Evolutionary conservation across 2,329 filamentous ascomycete genomes (phyloP), one percentile per base, ranked within the genome.

Genomic region (Fusarium pseudonygamai): DNA sequence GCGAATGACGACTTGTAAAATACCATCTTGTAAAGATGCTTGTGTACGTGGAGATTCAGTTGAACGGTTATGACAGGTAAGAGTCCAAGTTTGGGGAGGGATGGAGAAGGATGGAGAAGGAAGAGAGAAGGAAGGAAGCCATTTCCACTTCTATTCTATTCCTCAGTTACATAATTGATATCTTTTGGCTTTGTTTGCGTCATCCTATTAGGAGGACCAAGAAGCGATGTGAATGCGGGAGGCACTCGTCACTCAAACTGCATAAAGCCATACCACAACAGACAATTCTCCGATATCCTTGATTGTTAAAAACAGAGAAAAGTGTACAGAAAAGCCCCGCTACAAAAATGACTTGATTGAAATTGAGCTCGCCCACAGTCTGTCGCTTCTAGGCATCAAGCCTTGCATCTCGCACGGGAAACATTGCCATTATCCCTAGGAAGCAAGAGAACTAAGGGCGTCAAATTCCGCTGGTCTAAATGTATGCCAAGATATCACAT

Each of bases 241-340:
- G n/a, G 49, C 32, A 26, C 4, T 20, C 1, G 8, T 36, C 7
- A 15, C 49, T 36, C n/a, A 52, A 26, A 20, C n/a, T 26, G n/a
- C 13, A 22, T 36, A 5, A 2, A 13, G 13, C 18, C 13, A 20
- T 26, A 13, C 1, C 2, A 26, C n/a, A 26, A 8, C 13, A 26
- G 20, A 52, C 13, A 52, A 26, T 37, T 37, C 18, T 37, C 32
- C 1, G 32, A 26, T 22, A 26, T 26, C 0, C 9, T 15, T 52
- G 16, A 26, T 34, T 15, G 11, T 9, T n/a, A n/a, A 5, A 6
- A 0, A 14, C 3, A 34, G 16, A 34, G 0, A 6, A 6, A n/a
- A n/a, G 4, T 36, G 5, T 50, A 7, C 10, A 20, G 14, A 10
- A 12, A 50, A n/a, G 10, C 12, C 2, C 0, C 22, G 13, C 24